Evolutionary conservation across 169 alveolate species (phyloP).

Genomic region (Plasmodium cynomolgi): DNA sequence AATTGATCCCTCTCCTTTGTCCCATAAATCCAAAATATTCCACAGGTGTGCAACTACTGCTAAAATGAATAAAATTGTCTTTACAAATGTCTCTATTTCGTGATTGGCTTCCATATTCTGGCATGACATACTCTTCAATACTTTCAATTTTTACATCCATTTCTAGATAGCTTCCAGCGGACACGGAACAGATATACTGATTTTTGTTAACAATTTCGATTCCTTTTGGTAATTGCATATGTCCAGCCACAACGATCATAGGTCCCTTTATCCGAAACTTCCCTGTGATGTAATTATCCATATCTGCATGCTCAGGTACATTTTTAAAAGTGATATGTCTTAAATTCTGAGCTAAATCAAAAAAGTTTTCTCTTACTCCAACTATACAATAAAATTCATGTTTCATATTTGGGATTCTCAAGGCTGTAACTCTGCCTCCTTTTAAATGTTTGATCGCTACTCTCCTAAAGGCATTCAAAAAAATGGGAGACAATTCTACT

Average conservation of each 20-base stretch:
- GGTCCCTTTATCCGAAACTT: conserved; percentile 88
- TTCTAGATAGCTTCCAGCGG: conserved; percentile 84
- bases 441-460: conserved; percentile 85
- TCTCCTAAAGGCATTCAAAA: conserved; percentile 87
- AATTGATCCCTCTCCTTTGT: conserved; percentile 87
- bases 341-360: conserved; percentile 83
- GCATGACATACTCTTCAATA: conserved; percentile 86
- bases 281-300: conserved; percentile 80
- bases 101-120: conserved; percentile 89
- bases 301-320: conserved; percentile 85
- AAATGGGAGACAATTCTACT: conserved; percentile 85
- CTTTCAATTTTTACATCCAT: conserved; percentile 90
- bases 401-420: conserved; percentile 86
- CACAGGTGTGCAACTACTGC: conserved; percentile 86
- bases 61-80: conserved; percentile 88
- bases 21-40: conserved; percentile 87
- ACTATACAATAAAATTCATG: conserved; percentile 84
- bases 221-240: conserved; percentile 81
- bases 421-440: conserved; percentile 88
- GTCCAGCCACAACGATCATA: conserved; percentile 91
- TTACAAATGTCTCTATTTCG: conserved; percentile 86
- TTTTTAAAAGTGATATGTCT: conserved; percentile 84
- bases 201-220: conserved; percentile 87
- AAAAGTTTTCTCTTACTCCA: conserved; percentile 86
- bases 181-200: conserved; percentile 87